Evolutionary conservation across 805 yeast genomes (phyloP).

Genomic region (Schwanniomyces pseudopolymorphus): DNA sequence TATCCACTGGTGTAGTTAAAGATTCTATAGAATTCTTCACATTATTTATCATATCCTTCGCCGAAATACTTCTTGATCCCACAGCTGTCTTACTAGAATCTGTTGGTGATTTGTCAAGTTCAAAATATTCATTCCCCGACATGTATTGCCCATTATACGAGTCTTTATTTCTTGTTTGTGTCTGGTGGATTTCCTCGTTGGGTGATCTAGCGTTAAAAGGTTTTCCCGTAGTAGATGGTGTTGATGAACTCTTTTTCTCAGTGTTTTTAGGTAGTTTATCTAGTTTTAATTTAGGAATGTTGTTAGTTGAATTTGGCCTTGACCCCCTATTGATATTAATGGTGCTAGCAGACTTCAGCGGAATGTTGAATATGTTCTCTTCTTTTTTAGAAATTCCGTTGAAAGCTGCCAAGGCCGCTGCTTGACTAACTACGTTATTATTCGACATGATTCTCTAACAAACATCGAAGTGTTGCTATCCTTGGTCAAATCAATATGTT

Average conservation of each 20-base stretch:
- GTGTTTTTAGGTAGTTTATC: not conserved
- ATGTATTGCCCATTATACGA: not conserved
- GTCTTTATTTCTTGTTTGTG: not conserved
- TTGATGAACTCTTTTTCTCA: not conserved
- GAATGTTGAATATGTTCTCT: constrained; percentile 1
- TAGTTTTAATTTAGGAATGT: not conserved
- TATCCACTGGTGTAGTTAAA: constrained; percentile 12
- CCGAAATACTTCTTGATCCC: constrained; percentile 5
- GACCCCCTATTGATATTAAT: not conserved
- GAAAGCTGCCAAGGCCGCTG: constrained; percentile 47
- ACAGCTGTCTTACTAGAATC: not conserved
- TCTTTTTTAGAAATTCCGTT: constrained; percentile 15
- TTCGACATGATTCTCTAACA: constrained; percentile 4
- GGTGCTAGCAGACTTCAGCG: not conserved
- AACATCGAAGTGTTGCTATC: not conserved
- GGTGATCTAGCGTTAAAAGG: not conserved
- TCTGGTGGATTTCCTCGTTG: not conserved
- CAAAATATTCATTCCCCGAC: not conserved
- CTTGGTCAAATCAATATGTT: too few relatives aligned
- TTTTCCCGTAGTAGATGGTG: not conserved
- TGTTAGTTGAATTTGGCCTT: not conserved
- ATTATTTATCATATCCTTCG: constrained; percentile 24
- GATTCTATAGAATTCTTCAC: constrained; percentile 25
- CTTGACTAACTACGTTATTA: constrained; percentile 31
- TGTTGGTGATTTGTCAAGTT: not conserved